Conservation (phyloP, 495 filamentous ascomycete species). For the Hypoxylon crocopeplum region DNA sequence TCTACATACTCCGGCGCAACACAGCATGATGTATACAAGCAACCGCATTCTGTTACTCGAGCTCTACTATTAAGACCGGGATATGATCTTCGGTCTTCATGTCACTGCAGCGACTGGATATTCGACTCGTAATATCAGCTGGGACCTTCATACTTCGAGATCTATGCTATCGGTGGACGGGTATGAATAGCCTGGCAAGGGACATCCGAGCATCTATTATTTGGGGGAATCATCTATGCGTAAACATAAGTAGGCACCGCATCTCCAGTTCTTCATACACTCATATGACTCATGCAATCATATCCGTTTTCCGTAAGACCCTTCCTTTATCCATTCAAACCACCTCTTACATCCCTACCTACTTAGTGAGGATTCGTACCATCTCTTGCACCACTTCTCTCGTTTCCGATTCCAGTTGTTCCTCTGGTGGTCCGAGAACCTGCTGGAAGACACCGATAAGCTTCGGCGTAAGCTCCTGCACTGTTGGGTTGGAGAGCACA, state of each 20-base stretch:
- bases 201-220: constrained; percentile 14
- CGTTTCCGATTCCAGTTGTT: constrained; percentile 85
- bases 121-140: no score
- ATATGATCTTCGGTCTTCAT: no score
- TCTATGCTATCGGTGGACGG: no score
- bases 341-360: background rate
- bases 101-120: no score
- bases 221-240: constrained; percentile 37
- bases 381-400: constrained; percentile 52
- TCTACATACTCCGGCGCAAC: no score
- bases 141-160: no score
- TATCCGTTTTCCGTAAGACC: constrained; percentile 16
- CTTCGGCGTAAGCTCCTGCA: constrained; percentile 76
- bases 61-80: no score
- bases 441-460: constrained; percentile 81
- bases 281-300: constrained; percentile 30
- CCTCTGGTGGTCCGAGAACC: constrained; percentile 77
- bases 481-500: constrained; percentile 71
- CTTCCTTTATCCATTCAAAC: background rate
- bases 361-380: constrained; percentile 35
- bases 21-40: no score
- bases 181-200: background rate
- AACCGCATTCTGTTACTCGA: no score
- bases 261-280: constrained; percentile 27
- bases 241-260: constrained; percentile 16